Percentiles rank a stretch among this genome's conserved stretches.
phyloP scores from a whole-genome alignment of 2,329 filamentous ascomycete species.

The Phaeosphaeriaceae sp. region DNA sequence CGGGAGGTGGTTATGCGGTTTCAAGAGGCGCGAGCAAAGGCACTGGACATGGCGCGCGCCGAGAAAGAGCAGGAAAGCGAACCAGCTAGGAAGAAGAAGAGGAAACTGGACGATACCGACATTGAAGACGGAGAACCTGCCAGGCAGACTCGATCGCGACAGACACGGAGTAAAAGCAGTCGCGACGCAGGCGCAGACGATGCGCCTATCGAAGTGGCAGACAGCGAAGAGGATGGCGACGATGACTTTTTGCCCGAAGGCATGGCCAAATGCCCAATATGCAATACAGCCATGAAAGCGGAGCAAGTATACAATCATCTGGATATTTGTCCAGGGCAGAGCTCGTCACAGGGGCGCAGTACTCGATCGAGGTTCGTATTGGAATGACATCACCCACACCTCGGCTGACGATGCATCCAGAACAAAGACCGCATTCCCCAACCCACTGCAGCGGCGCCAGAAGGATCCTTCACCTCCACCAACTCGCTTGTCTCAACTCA shows the following conservation, averaged over 20 bases:
- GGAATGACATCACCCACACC: conserved; percentile 1
- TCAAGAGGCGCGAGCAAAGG: conserved; percentile 65
- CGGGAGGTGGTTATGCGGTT: conserved; percentile 87
- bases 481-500: conserved; percentile 71
- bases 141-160: conserved; percentile 41
- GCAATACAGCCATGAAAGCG: conserved; percentile 78
- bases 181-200: conserved; percentile 35
- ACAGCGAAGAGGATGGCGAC: conserved; percentile 50
- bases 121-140: conserved; percentile 51
- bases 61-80: conserved; percentile 35
- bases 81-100: conserved; percentile 49
- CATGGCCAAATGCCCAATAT: conserved; percentile 84
- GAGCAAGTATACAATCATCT: conserved; percentile 81
- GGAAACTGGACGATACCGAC: conserved; percentile 59
- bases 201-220: conserved; percentile 45
- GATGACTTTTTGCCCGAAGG: conserved; percentile 67
- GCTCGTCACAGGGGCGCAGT: conserved; percentile 33
- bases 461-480: conserved; percentile 51
- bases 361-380: conserved; percentile 40
- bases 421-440: conserved; percentile 28
- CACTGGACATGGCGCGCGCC: conserved; percentile 69
- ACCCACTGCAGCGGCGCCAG: conserved; percentile 29
- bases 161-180: conserved; percentile 49
- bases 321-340: conserved; percentile 66
- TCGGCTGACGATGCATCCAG: conserved; percentile 21